A percentile compares a stretch with the other conserved stretches of the same genome.
These are phyloP conservation scores for Paraglomus occultum DNA, from an alignment of 192 early-diverging fungal genomes.

Conservation along the genomic window DNA sequence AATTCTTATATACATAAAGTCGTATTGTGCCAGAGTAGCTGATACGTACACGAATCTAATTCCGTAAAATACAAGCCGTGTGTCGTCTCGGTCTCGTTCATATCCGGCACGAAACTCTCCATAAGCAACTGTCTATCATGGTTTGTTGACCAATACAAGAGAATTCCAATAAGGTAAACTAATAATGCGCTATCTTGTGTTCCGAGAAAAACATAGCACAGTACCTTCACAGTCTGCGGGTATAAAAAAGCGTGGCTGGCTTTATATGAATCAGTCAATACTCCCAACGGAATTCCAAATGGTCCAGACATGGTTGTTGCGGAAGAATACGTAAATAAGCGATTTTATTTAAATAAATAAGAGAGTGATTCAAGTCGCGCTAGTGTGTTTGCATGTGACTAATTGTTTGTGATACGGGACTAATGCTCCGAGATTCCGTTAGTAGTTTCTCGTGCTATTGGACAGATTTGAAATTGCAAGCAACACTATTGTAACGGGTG, in stretches of 20 bases:
- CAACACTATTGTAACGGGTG: too few species aligned
- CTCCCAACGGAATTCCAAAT: conserved; percentile 55
- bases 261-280: conserved; percentile 89
- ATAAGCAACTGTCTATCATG: conserved; percentile 69
- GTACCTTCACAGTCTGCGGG: conserved; percentile 62
- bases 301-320: conserved; percentile 39
- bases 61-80: conserved; percentile 80
- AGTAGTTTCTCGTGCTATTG: too few species aligned
- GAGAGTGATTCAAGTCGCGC: too few species aligned
- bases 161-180: neutral
- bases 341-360: too few species aligned
- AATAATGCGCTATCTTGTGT: neutral
- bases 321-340: too few species aligned
- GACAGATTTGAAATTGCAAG: too few species aligned
- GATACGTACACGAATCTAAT: conserved; percentile 68
- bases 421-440: too few species aligned
- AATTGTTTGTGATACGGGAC: too few species aligned
- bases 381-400: too few species aligned
- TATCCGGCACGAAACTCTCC: conserved; percentile 73
- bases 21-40: neutral
- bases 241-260: conserved; percentile 71
- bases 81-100: conserved; percentile 64
- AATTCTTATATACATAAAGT: neutral
- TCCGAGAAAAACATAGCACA: neutral
- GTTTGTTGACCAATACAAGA: neutral